Evolutionary conservation across 129 eudicot species (phyloP).

Genomic region (Deinandra increscens): DNA sequence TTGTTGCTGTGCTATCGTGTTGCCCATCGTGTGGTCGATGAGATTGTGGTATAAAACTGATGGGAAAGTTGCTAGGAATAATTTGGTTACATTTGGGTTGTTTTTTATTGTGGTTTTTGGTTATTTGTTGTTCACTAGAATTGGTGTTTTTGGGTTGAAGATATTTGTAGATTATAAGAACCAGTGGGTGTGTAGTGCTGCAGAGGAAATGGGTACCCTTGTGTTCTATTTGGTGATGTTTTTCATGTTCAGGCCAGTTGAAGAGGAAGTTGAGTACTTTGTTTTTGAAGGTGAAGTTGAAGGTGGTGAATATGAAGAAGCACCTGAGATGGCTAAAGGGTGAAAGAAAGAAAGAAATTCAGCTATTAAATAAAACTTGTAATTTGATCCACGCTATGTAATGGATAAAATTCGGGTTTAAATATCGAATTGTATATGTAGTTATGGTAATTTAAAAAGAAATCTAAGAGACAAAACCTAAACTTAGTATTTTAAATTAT

Average conservation of each 20-base stretch:
- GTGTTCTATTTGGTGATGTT: constrained; percentile 42
- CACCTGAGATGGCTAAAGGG: constrained; percentile 24
- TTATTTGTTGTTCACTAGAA: constrained; percentile 45
- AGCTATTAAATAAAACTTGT: background rate
- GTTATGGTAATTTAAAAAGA: too few species aligned
- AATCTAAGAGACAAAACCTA: too few species aligned
- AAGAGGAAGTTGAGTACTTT: constrained; percentile 40
- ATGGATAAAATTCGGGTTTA: too few species aligned
- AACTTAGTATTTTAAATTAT: too few species aligned
- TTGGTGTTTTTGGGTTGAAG: constrained; percentile 36
- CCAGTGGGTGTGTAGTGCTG: constrained; percentile 36
- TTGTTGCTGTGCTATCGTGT: constrained; percentile 31
- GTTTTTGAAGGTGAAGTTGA: constrained; percentile 29
- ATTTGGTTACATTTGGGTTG: constrained; percentile 28
- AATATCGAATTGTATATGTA: too few species aligned
- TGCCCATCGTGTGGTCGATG: constrained; percentile 43
- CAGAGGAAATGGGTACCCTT: constrained; percentile 37
- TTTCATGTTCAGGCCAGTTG: constrained; percentile 48
- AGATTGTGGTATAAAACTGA: constrained; percentile 33
- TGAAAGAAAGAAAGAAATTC: constrained; percentile 20
- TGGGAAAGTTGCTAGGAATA: constrained; percentile 33
- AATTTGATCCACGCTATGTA: too few species aligned
- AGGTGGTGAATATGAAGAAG: constrained; percentile 15
- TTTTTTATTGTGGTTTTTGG: constrained; percentile 31
- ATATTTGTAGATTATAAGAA: constrained; percentile 24